Base-by-base conservation (phyloP, 768 basidiomycete species). In the Crepidotus variabilis region DNA sequence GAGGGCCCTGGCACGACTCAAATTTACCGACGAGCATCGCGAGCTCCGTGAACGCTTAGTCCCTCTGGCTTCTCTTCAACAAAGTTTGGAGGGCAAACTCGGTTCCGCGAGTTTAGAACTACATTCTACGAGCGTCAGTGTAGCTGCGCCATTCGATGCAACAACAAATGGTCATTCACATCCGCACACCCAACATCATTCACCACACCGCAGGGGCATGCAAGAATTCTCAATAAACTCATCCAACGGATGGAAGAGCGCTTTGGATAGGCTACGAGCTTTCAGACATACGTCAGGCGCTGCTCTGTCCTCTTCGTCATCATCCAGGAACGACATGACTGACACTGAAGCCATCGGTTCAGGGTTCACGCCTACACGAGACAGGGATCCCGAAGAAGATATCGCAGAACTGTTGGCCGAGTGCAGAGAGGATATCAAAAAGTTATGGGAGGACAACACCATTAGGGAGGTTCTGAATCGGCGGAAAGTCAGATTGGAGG, bases 361-460 rank as follows among this genome's bases (percentile, higher is more conserved):
- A 34, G 51, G 33, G 7, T 52, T 21, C 53, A 55, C 33, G 43
- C 22, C 65, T 20, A 65, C 63, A 54, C 72, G 68, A 52, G 67
- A 69, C 24, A 74, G 72, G 50, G 76, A 80, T 33, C 65, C 71
- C 10, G 83, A 82, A 52, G 80, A 85, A 49, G 82, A 83, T 51
- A 75, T 83, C 22, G 67, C 78, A 33, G 84, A 85, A 36, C 72
- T 86, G 11, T 76, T 91, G 33, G 78, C 80, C 4, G 77, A 76
- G 2, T 87, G 83, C 65, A 75, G 76, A 45, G 82, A 87, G 6
- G 86, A 88, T 61, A 88, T 91, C 65, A 82, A 81, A 58, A 72
- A 71, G 16, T 71, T 91, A 7, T 90, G 88, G 88, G 78, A 81
- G 52, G 88, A 92, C 63, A 61, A 78, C 18, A 72, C 78, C 5